Evolutionary conservation across 148 eudicot genomes (phyloP), one percentile per base, ranked within the genome.

Genomic region (Persicaria maculosa): DNA sequence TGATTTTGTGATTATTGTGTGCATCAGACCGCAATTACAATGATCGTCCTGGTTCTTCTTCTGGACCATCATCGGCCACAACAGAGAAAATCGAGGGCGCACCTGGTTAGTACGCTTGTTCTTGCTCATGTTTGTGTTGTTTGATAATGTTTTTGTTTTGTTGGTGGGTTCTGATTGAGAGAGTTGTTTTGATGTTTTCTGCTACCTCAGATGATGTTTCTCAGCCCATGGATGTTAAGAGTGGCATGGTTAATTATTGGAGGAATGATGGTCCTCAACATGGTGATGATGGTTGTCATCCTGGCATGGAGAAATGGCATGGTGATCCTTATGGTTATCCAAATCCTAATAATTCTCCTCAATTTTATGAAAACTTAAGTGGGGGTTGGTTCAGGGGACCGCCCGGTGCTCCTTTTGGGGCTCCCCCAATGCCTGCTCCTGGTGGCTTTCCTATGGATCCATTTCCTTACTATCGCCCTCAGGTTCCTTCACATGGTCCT

Each of bases 341-440:
- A 64, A 87, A 85, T 83, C 80, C 89, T 43, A 92, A 86, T 80
- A 74, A 83, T 71, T 86, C 84, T 31, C 19, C 70, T 65, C 70
- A 14, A 17, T 92, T 89, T 76, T 89, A 87, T 79, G 99, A 96
- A 77, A 75, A 85, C 68, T 96, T 85, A 36, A 84, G 87, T 73
- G 91, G 86, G 47, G 91, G 80, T 75, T 95, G 97, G 98, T 92
- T 84, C 74, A 84, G 97, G 77, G 97, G 93, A 75, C 99, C 92
- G 74, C 97, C 90, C 11, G 87, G 82, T 16, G 91, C 84, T 59
- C 96, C 96, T 19, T 92, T 85, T 88, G 89, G 86, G 59, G 77
- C 84, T 46, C 94, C 93, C 17, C 73, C 40, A 9, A 46, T 48
- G 54, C 77, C 84, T 65, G 80, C 79, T 80, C 94, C 96, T n/a